Evolutionary conservation across 148 eudicot species (phyloP).

Genomic region (Rhododendron henanense): DNA sequence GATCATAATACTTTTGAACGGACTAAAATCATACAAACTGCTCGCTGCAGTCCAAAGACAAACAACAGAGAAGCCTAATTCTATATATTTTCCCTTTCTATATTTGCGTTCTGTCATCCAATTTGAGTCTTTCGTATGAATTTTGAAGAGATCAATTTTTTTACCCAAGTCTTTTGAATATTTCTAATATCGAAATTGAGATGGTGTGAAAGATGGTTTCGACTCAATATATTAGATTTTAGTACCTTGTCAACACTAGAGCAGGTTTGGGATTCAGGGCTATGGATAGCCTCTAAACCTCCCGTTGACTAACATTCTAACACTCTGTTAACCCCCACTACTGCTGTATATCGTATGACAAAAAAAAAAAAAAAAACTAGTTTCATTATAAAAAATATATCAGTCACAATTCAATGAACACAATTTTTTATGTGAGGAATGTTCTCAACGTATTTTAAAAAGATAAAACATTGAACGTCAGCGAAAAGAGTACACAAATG

Average conservation of each 20-base stretch:
- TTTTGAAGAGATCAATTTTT: not conserved
- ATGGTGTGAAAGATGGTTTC: not conserved
- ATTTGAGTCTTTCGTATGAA: too few relatives aligned
- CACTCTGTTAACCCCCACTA: fast-evolving
- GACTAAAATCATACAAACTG: too few relatives aligned
- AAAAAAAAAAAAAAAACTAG: too few relatives aligned
- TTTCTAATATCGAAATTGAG: not conserved
- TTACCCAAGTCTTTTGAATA: not conserved
- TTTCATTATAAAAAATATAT: not conserved
- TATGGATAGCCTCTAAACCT: too few relatives aligned
- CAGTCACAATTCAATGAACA: not conserved
- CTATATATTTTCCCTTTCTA: too few relatives aligned
- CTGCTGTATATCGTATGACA: too few relatives aligned
- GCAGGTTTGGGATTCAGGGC: too few relatives aligned
- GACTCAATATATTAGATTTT: not conserved
- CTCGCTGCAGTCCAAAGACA: too few relatives aligned
- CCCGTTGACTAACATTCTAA: too few relatives aligned
- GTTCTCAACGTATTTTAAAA: not conserved
- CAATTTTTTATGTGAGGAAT: not conserved
- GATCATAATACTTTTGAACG: too few relatives aligned
- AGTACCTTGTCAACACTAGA: not conserved
- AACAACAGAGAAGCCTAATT: too few relatives aligned
- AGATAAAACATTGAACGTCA: not conserved
- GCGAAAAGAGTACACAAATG: too few relatives aligned
- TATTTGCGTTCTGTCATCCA: not conserved